Conservation (phyloP, 2,329 filamentous ascomycete species). For the Colletotrichum brevisporum region DNA sequence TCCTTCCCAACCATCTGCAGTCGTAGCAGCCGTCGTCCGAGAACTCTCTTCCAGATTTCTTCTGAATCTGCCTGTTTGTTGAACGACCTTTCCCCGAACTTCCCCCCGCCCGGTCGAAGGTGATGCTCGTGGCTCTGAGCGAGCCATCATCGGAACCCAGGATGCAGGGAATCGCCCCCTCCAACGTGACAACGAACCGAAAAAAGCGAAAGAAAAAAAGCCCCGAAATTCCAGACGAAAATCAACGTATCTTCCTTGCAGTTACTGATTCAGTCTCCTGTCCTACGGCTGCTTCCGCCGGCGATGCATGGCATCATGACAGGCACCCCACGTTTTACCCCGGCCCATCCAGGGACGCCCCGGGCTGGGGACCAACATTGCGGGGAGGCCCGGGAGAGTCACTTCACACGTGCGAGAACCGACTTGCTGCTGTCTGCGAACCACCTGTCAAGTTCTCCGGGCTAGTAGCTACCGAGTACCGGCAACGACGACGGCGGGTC, state of each 20-base stretch:
- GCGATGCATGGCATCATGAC: background rate
- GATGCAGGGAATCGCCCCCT: too few species aligned
- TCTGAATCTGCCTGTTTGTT: too few species aligned
- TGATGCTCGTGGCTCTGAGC: too few species aligned
- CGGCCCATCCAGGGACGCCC: background rate
- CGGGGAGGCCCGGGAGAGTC: background rate
- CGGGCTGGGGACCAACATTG: background rate
- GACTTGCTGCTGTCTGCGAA: background rate
- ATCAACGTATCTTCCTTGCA: conserved; percentile 2
- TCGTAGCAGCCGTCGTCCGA: too few species aligned
- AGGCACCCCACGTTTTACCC: conserved; percentile 12
- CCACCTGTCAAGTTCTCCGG: conserved; percentile 4
- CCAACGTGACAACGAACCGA: background rate
- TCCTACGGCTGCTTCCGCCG: conserved; percentile 1
- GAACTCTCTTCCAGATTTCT: too few species aligned
- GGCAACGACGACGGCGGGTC: background rate
- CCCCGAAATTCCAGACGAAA: background rate
- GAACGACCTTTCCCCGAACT: too few species aligned
- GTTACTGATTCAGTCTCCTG: background rate
- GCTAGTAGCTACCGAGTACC: background rate
- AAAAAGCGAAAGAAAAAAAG: background rate
- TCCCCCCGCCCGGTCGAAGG: too few species aligned
- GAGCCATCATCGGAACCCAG: too few species aligned
- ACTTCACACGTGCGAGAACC: background rate
- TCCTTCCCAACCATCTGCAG: too few species aligned